Evolutionary conservation across 192 early-diverging fungal species (phyloP), one percentile per base, ranked within the genome.

Genomic region (Umbelopsis isabellina): DNA sequence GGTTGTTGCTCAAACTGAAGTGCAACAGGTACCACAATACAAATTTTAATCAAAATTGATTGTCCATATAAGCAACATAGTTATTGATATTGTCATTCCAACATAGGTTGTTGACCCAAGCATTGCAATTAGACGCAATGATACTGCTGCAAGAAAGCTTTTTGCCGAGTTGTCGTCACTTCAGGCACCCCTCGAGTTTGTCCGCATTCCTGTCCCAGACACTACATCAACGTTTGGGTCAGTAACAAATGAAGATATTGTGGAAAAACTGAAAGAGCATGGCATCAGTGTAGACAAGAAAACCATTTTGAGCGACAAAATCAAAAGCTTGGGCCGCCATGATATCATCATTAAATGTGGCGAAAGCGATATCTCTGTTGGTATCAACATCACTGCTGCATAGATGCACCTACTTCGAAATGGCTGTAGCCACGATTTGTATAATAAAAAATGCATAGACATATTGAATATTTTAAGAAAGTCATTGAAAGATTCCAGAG

Each of bases 211-310:
- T 30, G 55, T 75, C 9, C 78, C 78, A 3, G 65, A 68, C 48
- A 72, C 65, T n/a, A 68, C 49, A 46, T 41, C 64, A 35, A 74
- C 74, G n/a, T 79, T 79, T 65, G 78, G 78, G 46, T 79, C 78
- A 18, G 78, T 79, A 11, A 75, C 73, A 11, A 68, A 44, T 27
- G 78, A 79, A 20, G 78, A 79, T 44, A 50, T 79, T 33, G 46
- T 75, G 6, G 37, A 49, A 16, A 75, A 75, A 48, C 55, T 79
- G 27, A 69, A 69, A 25, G 72, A 73, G 15, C 45, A 46, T 13
- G 73, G 47, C 4, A 37, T 79, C 13, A 50, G 16, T 45, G 33
- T 75, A n/a, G 66, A 75, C 15, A 75, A 75, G 25, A 53, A 71
- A 13, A 22, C 66, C 9, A 72, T 79, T 47, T 69, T 67, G 16